These are phyloP conservation scores for Linnemannia hyalina DNA, from an alignment of 192 early-diverging fungal genomes.

Conservation along the genomic window DNA sequence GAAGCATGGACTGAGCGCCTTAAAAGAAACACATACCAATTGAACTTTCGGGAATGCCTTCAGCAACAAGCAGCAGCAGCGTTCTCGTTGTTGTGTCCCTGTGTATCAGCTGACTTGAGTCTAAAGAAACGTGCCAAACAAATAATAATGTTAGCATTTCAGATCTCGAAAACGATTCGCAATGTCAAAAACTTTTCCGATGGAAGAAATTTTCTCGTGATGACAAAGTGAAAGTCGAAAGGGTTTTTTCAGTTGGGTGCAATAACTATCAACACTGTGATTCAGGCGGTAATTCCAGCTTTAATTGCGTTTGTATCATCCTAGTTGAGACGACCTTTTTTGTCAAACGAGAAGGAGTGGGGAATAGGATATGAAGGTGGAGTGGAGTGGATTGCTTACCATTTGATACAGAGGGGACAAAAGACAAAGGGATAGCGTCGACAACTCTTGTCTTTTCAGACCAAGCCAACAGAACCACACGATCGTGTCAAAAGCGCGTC, in stretches of 20 bases:
- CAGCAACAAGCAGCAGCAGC: not conserved
- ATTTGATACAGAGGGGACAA: not conserved
- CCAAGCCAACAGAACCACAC: not conserved
- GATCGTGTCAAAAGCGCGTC: conserved; percentile 14
- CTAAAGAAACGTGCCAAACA: conserved; percentile 23
- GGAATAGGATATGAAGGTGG: not conserved
- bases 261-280: conserved; percentile 73
- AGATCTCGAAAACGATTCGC: conserved; percentile 9
- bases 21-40: conserved; percentile 14
- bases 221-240: conserved; percentile 12
- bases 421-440: not conserved
- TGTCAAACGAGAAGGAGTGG: not conserved
- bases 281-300: conserved; percentile 87
- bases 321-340: conserved; percentile 59
- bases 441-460: not conserved
- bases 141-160: not conserved
- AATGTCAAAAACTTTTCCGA: conserved; percentile 8
- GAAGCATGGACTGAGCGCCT: not conserved
- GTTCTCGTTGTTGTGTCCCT: not conserved
- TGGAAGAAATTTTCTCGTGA: conserved; percentile 12
- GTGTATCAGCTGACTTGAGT: not conserved
- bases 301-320: conserved; percentile 74
- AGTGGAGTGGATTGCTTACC: conserved; percentile 3
- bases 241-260: conserved; percentile 64
- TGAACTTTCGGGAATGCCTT: not conserved